phyloP scores from a whole-genome alignment of 2,329 filamentous ascomycete species.

The Tricladium varicosporioides region DNA sequence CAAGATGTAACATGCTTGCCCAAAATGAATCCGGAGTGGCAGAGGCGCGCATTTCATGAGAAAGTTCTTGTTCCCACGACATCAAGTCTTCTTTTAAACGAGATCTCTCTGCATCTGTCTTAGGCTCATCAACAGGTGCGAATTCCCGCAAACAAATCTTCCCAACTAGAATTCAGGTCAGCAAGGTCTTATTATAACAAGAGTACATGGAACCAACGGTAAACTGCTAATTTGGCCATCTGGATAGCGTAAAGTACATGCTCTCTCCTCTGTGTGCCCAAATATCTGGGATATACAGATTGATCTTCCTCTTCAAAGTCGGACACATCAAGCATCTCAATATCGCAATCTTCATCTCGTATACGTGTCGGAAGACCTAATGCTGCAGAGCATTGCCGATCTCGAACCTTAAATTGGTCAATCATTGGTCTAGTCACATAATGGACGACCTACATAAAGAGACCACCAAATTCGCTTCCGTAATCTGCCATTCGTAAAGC shows the following conservation, averaged over 20 bases:
- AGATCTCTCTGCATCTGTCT: constrained; percentile 2
- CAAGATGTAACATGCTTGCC: constrained; percentile 41
- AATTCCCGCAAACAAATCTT: constrained; percentile 8
- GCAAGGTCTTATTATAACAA: not conserved
- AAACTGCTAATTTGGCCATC: constrained; percentile 38
- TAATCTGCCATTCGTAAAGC: constrained; percentile 10
- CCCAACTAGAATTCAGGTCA: constrained; percentile 1
- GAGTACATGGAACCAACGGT: not conserved
- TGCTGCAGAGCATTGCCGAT: constrained; percentile 46
- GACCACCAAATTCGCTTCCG: constrained; percentile 20
- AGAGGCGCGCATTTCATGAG: constrained; percentile 37
- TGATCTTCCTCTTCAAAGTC: constrained; percentile 39
- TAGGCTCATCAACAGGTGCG: not conserved
- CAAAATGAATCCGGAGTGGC: constrained; percentile 37
- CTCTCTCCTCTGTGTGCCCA: constrained; percentile 34
- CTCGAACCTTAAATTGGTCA: constrained; percentile 37
- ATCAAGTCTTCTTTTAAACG: constrained; percentile 35
- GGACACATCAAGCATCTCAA: constrained; percentile 37
- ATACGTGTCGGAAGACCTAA: constrained; percentile 46
- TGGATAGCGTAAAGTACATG: constrained; percentile 37
- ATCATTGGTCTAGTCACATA: not conserved
- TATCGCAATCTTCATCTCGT: constrained; percentile 48
- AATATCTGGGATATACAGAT: constrained; percentile 25
- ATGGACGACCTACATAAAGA: not conserved
- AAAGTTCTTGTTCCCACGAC: constrained; percentile 39